phyloP scores from a whole-genome alignment of 441 rosid species.

The Capsella rubella region DNA sequence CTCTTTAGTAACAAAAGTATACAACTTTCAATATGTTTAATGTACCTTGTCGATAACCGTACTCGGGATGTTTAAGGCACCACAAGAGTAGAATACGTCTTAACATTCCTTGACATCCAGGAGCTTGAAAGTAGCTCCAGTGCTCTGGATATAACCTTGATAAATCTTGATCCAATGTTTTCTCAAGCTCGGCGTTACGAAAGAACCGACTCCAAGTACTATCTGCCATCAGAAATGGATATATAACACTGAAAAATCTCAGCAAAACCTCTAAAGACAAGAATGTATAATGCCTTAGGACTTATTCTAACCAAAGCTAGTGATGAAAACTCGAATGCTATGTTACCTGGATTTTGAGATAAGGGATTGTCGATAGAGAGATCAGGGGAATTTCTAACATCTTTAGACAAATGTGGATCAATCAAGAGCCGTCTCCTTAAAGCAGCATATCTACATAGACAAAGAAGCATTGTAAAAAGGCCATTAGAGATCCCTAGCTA shows the following conservation, averaged over 20 bases:
- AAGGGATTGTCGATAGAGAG: conserved; percentile 87
- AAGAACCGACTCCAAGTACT: conserved; percentile 97
- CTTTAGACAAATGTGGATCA: conserved; percentile 78
- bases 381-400: conserved; percentile 64
- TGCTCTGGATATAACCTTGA: conserved; percentile 93
- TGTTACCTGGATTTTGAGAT: conserved; percentile 89
- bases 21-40: background rate
- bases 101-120: conserved; percentile 93
- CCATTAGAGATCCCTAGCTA: background rate
- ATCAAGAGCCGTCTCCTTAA: conserved; percentile 80
- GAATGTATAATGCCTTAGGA: background rate
- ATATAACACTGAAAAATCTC: background rate
- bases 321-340: background rate
- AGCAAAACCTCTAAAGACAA: background rate
- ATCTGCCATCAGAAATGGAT: conserved; percentile 56
- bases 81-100: conserved; percentile 86
- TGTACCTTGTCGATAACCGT: conserved; percentile 84
- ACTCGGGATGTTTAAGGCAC: conserved; percentile 93
- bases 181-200: conserved; percentile 90
- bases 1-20: background rate
- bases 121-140: conserved; percentile 89
- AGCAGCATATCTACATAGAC: conserved; percentile 69
- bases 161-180: conserved; percentile 89
- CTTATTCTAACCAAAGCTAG: no score
- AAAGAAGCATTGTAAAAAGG: background rate